phyloP scores from a whole-genome alignment of 2,329 filamentous ascomycete genomes.

The Didymellaceae sp. region DNA sequence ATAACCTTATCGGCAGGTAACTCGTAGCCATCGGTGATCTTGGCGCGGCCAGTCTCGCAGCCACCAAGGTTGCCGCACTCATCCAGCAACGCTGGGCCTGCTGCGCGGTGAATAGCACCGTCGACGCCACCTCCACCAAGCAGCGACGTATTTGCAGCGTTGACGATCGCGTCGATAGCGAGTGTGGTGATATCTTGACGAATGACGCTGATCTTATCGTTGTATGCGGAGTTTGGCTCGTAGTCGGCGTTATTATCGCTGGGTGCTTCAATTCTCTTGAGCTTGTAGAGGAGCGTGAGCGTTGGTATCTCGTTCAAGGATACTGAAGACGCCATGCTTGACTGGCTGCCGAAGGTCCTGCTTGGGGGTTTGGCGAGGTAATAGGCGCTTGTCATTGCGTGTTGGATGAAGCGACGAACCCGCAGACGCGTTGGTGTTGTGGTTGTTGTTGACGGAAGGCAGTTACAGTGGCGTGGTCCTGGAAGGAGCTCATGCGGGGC shows the following conservation, averaged over 20 bases:
- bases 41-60: slow-evolving; percentile 79
- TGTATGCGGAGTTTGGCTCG: slow-evolving; percentile 50
- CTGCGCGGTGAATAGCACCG: slow-evolving; percentile 79
- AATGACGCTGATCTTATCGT: slow-evolving; percentile 73
- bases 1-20: slow-evolving; percentile 82
- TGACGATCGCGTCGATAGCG: slow-evolving; percentile 82
- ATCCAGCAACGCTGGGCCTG: slow-evolving; percentile 69
- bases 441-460: neutral
- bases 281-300: slow-evolving; percentile 70
- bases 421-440: slow-evolving; percentile 8
- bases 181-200: slow-evolving; percentile 83
- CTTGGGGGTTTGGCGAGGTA: slow-evolving; percentile 29
- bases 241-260: slow-evolving; percentile 19
- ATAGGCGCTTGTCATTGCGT: slow-evolving; percentile 31
- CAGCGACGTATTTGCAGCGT: slow-evolving; percentile 82
- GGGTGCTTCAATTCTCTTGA: slow-evolving; percentile 55
- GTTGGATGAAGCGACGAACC: neutral
- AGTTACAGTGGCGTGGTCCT: neutral
- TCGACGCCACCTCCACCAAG: slow-evolving; percentile 87
- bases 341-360: slow-evolving; percentile 6
- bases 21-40: slow-evolving; percentile 79
- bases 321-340: slow-evolving; percentile 34
- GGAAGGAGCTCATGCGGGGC: slow-evolving; percentile 1
- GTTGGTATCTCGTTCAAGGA: slow-evolving; percentile 64
- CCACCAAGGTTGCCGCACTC: slow-evolving; percentile 77